Conservation (phyloP, 1,284 basidiomycete genomes). For the Ustilago hordei region DNA sequence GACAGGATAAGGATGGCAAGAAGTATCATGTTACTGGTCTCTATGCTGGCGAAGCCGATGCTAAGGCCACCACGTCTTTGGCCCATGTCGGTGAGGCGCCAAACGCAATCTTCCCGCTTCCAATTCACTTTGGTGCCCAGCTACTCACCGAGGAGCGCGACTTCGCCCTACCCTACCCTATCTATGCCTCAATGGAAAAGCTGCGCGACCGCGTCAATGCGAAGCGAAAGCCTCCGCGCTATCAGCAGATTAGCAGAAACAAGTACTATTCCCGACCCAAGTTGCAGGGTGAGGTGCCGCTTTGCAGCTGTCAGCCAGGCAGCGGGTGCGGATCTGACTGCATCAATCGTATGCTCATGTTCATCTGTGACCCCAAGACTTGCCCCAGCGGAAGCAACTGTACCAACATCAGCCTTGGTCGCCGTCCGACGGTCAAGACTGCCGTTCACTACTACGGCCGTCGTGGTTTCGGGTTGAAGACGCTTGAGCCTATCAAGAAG, state of each 20-base stretch:
- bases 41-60: slow-evolving; percentile 48
- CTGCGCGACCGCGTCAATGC: slow-evolving; percentile 51
- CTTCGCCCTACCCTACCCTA: slow-evolving; percentile 48
- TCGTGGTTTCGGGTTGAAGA: slow-evolving; percentile 62
- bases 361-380: slow-evolving; percentile 59
- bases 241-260: slow-evolving; percentile 58
- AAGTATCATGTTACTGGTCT: slow-evolving; percentile 34
- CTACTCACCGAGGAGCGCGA: slow-evolving; percentile 53
- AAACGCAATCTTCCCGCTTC: slow-evolving; percentile 29
- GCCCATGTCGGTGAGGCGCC: slow-evolving; percentile 1
- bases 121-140: slow-evolving; percentile 50
- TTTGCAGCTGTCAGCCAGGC: slow-evolving; percentile 58
- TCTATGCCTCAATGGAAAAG: slow-evolving; percentile 37
- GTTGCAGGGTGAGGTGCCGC: slow-evolving; percentile 54
- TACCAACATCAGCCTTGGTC: slow-evolving; percentile 62
- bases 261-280: slow-evolving; percentile 55
- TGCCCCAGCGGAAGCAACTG: slow-evolving; percentile 62
- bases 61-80: slow-evolving; percentile 27
- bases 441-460: slow-evolving; percentile 54
- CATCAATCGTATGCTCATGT: slow-evolving; percentile 62
- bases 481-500: slow-evolving; percentile 52
- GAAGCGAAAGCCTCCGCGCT: slow-evolving; percentile 57
- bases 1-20: slow-evolving; percentile 40
- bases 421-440: slow-evolving; percentile 49
- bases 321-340: slow-evolving; percentile 57